These are phyloP conservation scores for Mitragyna speciosa DNA, from an alignment of 257 asterid genomes.

Conservation along the genomic window DNA sequence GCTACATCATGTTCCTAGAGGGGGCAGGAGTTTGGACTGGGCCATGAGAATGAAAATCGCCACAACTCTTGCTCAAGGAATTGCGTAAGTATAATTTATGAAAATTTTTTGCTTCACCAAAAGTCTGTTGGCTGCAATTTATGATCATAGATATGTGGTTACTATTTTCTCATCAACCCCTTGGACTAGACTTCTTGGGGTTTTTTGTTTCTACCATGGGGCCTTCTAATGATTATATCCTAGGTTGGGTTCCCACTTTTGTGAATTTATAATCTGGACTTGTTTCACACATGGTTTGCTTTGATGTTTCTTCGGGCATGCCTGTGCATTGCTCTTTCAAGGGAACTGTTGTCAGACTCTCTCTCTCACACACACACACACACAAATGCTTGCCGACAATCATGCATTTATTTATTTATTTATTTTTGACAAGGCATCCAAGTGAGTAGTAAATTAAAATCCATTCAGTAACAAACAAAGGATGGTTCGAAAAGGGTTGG, in stretches of 20 bases:
- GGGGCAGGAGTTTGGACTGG: conserved; percentile 96
- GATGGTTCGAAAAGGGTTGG: neutral
- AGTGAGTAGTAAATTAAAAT: no score
- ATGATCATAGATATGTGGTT: neutral
- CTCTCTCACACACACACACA: no score
- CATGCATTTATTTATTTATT: no score
- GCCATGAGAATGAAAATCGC: conserved; percentile 88
- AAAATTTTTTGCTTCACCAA: neutral
- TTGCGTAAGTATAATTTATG: conserved; percentile 64
- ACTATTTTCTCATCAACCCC: neutral
- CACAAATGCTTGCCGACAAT: no score
- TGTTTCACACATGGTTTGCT: neutral
- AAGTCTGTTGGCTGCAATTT: neutral
- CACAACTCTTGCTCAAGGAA: conserved; percentile 94
- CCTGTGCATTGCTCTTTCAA: neutral
- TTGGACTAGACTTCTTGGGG: neutral
- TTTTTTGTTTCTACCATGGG: neutral
- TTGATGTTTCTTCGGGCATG: neutral
- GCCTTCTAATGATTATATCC: neutral
- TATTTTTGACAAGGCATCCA: no score
- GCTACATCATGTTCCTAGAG: conserved; percentile 92
- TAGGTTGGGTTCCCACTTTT: neutral
- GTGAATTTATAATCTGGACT: neutral
- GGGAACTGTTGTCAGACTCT: neutral
- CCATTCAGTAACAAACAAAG: no score